These are phyloP conservation scores for Aspergillus fumigatiaffinis DNA, from an alignment of 2,329 filamentous ascomycete genomes.

Conservation along the genomic window DNA sequence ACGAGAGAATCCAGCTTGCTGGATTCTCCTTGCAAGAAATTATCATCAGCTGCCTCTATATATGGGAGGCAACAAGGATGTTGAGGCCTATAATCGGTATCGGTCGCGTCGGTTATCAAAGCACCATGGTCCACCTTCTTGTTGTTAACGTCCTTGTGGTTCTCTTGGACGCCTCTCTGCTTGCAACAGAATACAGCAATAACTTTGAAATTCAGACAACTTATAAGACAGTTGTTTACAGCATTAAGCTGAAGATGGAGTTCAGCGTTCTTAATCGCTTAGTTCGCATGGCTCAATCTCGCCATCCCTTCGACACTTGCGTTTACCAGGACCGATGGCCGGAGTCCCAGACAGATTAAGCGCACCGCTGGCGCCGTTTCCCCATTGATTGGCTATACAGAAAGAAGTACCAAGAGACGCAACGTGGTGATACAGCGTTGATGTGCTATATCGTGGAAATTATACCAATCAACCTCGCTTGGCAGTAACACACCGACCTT, in stretches of 20 bases:
- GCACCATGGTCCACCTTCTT: constrained; percentile 43
- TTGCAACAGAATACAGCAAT: constrained; percentile 33
- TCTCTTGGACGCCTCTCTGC: constrained; percentile 32
- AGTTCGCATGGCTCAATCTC: too few relatives aligned
- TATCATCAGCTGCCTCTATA: constrained; percentile 49
- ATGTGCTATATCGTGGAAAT: too few relatives aligned
- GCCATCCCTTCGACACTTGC: too few relatives aligned
- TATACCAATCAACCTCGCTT: too few relatives aligned
- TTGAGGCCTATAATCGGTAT: constrained; percentile 38
- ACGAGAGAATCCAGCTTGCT: constrained; percentile 49
- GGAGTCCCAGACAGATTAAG: too few relatives aligned
- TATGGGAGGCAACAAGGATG: constrained; percentile 43
- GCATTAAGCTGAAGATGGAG: constrained; percentile 44
- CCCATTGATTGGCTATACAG: too few relatives aligned
- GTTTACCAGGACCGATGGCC: too few relatives aligned
- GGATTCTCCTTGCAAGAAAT: constrained; percentile 51
- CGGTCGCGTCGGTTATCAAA: constrained; percentile 33
- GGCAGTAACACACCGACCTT: too few relatives aligned
- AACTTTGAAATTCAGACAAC: constrained; percentile 29
- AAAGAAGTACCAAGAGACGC: too few relatives aligned
- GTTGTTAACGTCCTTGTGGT: constrained; percentile 42
- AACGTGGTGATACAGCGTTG: too few relatives aligned
- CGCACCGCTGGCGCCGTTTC: too few relatives aligned
- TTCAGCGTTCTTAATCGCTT: constrained; percentile 35
- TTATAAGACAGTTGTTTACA: constrained; percentile 39